phyloP scores from a whole-genome alignment of 2,329 filamentous ascomycete genomes.

The Nemania sp. region DNA sequence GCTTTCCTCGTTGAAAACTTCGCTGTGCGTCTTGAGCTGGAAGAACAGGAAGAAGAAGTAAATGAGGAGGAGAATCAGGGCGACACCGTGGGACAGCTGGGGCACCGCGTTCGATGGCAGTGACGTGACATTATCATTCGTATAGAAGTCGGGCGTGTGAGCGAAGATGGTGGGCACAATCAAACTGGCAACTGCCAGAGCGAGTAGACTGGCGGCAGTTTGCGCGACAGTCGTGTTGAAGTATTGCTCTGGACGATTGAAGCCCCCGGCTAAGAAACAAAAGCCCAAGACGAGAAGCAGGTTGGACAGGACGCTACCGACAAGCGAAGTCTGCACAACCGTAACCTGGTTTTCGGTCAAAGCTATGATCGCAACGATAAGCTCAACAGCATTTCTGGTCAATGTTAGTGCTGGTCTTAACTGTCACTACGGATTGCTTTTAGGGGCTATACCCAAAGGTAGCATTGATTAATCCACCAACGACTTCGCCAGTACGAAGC shows the following conservation, averaged over 20 bases:
- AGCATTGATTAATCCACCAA: conserved; percentile 87
- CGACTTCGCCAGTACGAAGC: conserved; percentile 76
- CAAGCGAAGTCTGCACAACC: conserved; percentile 90
- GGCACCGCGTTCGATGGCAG: conserved; percentile 65
- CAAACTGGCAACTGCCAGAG: conserved; percentile 76
- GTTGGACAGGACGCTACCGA: conserved; percentile 91
- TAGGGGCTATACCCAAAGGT: conserved; percentile 71
- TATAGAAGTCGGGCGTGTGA: conserved; percentile 50
- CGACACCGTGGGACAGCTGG: conserved; percentile 69
- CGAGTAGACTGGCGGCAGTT: conserved; percentile 79
- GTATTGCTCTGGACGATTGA: conserved; percentile 77
- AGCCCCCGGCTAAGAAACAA: conserved; percentile 86
- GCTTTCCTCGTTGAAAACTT: conserved; percentile 78
- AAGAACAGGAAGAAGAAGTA: conserved; percentile 87
- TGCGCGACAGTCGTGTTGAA: conserved; percentile 94
- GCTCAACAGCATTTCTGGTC: conserved; percentile 75
- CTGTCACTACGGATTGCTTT: neutral
- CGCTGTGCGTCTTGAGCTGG: conserved; percentile 83
- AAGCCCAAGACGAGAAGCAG: conserved; percentile 86
- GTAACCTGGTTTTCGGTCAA: conserved; percentile 72
- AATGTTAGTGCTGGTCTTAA: conserved; percentile 12
- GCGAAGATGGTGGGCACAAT: conserved; percentile 89
- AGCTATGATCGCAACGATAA: conserved; percentile 87
- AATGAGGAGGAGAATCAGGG: conserved; percentile 80
- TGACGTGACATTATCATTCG: conserved; percentile 32